A percentile compares a stretch with the other conserved stretches of the same genome.
These are phyloP conservation scores for Botrytis cinerea DNA, from an alignment of 2,329 filamentous ascomycete species.

Conservation along the genomic window DNA sequence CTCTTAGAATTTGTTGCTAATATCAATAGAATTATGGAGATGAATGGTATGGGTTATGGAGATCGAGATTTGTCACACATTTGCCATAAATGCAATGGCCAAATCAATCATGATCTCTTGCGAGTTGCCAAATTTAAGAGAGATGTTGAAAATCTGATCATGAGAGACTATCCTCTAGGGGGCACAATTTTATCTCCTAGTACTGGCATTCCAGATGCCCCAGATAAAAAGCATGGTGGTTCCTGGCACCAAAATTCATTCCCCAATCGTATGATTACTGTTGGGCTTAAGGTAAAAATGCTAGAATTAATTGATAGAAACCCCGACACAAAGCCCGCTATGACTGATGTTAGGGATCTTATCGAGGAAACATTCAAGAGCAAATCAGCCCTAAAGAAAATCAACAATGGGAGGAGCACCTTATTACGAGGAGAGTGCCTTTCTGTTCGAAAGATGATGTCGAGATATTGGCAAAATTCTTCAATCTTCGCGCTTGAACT, in stretches of 20 bases:
- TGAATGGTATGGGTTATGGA: constrained; percentile 58
- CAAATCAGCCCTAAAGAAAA: constrained; percentile 44
- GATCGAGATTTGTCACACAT: constrained; percentile 54
- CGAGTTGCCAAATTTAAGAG: constrained; percentile 61
- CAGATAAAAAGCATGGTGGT: constrained; percentile 32
- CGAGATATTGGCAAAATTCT: constrained; percentile 68
- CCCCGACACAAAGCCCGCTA: constrained; percentile 42
- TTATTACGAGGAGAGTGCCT: constrained; percentile 43
- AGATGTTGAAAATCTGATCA: constrained; percentile 55
- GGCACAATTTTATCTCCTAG: constrained; percentile 63
- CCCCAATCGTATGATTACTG: constrained; percentile 58
- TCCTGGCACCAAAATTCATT: constrained; percentile 48
- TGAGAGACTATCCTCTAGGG: constrained; percentile 57
- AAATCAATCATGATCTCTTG: constrained; percentile 59
- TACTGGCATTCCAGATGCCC: constrained; percentile 51
- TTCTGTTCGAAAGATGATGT: constrained; percentile 67
- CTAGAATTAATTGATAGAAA: constrained; percentile 44
- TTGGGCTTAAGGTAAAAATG: constrained; percentile 48
- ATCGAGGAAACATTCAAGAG: constrained; percentile 52
- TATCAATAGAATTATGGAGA: constrained; percentile 30
- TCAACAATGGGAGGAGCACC: constrained; percentile 43
- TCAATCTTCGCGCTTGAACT: constrained; percentile 66
- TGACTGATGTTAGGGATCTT: constrained; percentile 53
- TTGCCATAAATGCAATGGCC: constrained; percentile 55
- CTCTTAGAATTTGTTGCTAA: constrained; percentile 21